These are phyloP conservation scores for Cercospora berteroae DNA, from an alignment of 2,329 filamentous ascomycete genomes.

Conservation along the genomic window DNA sequence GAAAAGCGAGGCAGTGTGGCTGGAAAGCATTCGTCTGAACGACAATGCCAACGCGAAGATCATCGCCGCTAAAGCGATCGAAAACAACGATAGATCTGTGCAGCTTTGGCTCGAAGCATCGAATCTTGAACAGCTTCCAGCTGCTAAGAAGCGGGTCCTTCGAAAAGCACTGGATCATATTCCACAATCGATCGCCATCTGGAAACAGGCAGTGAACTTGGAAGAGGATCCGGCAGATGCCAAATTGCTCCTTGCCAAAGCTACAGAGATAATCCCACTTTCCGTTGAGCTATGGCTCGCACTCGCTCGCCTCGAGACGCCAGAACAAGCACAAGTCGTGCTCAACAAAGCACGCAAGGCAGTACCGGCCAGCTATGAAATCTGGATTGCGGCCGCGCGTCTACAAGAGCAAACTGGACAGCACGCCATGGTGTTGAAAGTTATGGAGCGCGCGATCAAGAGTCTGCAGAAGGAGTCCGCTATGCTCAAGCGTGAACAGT, in stretches of 20 bases:
- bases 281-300: slow-evolving; percentile 96
- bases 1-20: slow-evolving; percentile 91
- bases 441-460: slow-evolving; percentile 92
- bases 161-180: slow-evolving; percentile 89
- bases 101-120: slow-evolving; percentile 94
- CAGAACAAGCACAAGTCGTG: slow-evolving; percentile 89
- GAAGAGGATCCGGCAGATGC: slow-evolving; percentile 90
- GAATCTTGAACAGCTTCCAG: slow-evolving; percentile 77
- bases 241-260: slow-evolving; percentile 83
- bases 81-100: slow-evolving; percentile 84
- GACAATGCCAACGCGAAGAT: slow-evolving; percentile 88
- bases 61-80: slow-evolving; percentile 89
- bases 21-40: slow-evolving; percentile 92
- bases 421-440: slow-evolving; percentile 69
- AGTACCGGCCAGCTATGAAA: slow-evolving; percentile 86
- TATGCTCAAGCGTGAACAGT: slow-evolving; percentile 96
- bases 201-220: slow-evolving; percentile 95
- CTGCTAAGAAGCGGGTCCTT: slow-evolving; percentile 88
- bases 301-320: slow-evolving; percentile 81
- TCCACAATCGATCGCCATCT: slow-evolving; percentile 91
- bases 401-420: slow-evolving; percentile 88
- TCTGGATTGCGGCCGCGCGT: slow-evolving; percentile 93
- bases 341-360: slow-evolving; percentile 94
- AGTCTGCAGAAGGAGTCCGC: slow-evolving; percentile 85
- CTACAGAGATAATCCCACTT: slow-evolving; percentile 88